A percentile compares a stretch with the other conserved stretches of the same genome.
Evolutionary conservation across 2,329 filamentous ascomycete genomes (phyloP).

Genomic region (Rugonectria rugulosa): DNA sequence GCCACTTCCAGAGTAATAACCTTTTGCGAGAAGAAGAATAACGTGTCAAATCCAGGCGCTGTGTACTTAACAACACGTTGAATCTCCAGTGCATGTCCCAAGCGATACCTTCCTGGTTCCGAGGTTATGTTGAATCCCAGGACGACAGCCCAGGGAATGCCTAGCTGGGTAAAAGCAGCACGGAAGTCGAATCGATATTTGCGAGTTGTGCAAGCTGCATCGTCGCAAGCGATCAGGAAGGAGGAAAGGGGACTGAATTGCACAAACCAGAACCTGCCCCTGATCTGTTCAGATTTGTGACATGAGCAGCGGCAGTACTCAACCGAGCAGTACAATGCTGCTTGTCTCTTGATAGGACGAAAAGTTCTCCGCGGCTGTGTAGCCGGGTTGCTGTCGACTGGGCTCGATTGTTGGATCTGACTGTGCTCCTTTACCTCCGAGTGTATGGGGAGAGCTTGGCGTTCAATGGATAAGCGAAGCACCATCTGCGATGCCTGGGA

Average conservation of each 20-base stretch:
- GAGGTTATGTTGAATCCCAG: background rate
- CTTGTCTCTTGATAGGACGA: background rate
- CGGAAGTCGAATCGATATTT: slow-evolving; percentile 6
- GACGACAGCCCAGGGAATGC: background rate
- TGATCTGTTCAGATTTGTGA: background rate
- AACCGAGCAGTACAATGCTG: rapidly evolving
- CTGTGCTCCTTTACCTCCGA: no score
- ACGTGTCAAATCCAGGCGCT: background rate
- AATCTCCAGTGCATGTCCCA: slow-evolving; percentile 9
- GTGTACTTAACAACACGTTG: background rate
- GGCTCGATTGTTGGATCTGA: background rate
- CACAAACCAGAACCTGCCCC: slow-evolving; percentile 11
- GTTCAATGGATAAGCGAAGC: no score
- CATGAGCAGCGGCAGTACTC: slow-evolving; percentile 4
- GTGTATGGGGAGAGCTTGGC: no score
- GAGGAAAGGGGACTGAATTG: slow-evolving; percentile 8
- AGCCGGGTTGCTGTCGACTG: background rate
- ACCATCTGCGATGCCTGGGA: no score
- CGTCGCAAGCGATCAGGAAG: background rate
- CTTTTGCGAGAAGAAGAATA: rapidly evolving
- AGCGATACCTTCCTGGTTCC: slow-evolving; percentile 6
- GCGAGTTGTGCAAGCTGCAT: background rate
- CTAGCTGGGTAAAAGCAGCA: background rate
- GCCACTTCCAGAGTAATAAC: background rate
- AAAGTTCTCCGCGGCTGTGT: background rate